A percentile compares a stretch with the other conserved stretches of the same genome.
These are phyloP conservation scores for Sphaerostilbella broomeana DNA, from an alignment of 2,329 filamentous ascomycete species.

Conservation along the genomic window DNA sequence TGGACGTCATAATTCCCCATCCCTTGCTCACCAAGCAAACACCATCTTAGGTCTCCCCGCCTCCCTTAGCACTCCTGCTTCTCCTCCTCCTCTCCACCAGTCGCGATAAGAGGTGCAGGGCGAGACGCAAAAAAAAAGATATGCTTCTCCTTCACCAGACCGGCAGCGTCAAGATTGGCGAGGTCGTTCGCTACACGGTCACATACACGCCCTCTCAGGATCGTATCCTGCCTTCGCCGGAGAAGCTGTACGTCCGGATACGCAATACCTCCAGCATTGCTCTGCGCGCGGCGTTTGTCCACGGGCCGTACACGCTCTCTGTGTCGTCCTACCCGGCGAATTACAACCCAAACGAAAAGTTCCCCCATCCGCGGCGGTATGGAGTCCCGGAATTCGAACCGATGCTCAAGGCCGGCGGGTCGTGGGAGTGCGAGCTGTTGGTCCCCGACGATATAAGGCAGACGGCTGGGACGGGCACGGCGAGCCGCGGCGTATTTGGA, in stretches of 20 bases:
- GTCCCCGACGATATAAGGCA: constrained; percentile 74
- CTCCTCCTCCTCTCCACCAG: no score
- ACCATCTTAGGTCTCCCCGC: no score
- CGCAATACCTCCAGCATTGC: constrained; percentile 89
- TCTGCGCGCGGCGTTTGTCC: constrained; percentile 88
- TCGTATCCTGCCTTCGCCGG: constrained; percentile 80
- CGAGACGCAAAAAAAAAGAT: no score
- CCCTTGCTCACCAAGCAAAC: no score
- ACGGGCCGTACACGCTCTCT: constrained; percentile 88
- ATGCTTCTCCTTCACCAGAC: constrained; percentile 92
- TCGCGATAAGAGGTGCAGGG: no score
- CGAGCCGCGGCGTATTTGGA: constrained; percentile 40
- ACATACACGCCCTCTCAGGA: constrained; percentile 88
- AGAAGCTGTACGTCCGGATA: constrained; percentile 75
- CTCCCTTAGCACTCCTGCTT: no score
- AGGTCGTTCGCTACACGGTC: constrained; percentile 84
- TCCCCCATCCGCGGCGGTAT: constrained; percentile 60
- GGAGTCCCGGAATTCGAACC: constrained; percentile 89
- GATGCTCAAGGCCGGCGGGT: constrained; percentile 88
- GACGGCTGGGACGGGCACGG: constrained; percentile 46
- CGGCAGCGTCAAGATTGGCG: constrained; percentile 87
- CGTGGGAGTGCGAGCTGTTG: constrained; percentile 71
- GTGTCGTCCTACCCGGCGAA: constrained; percentile 76
- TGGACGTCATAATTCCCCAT: no score
- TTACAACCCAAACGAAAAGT: constrained; percentile 77